Base-by-base conservation (phyloP, 352 stramenopile species). In the Globisporangium cederbergense region DNA sequence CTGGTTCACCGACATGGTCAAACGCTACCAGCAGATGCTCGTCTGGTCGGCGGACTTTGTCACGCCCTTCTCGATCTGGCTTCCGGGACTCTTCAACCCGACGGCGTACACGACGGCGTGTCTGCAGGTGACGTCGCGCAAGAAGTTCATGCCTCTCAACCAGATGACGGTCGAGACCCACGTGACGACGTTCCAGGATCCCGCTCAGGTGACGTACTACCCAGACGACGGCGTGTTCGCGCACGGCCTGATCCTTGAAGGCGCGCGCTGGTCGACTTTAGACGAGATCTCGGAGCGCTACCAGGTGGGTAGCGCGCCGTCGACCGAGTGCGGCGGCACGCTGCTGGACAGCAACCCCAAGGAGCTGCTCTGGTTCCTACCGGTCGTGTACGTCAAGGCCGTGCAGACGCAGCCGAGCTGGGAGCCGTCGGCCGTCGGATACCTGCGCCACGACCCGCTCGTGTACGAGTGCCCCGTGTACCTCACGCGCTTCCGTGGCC, bases 381-480 rank as follows among this genome's bases (percentile, higher is more conserved):
- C 74, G 14, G 86, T 99, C 16, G 83, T 99, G 55, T 98, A 98
- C 73, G 86, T 99, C 64, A 98, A 98, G 70, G 96, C 93, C 36
- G 96, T 99, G 63, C 88, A 93, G 63, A 98, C 98, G 30, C 83
- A 93, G 62, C 78, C 89, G 34, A 81, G 71, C 8, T 99, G 96
- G 96, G 95, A 99, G 71, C 90, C 95, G 28, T 98, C 92, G 36
- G 85, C 93, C 7, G 97, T 99, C 25, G 97, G 97, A 22, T 99
- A 98, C 67, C 66, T 99, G 57, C 88, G 97, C 32, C 90, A 98
- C 71, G 85, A 96, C 61, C 79, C 87, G 10, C 84, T 82, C 54
- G 86, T 98, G 25, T 99, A 98, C 78, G 95, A 99, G 75, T 98
- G 91, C 50, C 97, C 97, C 9, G 91, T 99, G 16, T 99, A 99